A percentile compares a stretch with the other conserved stretches of the same genome.
Conservation (phyloP, 2,329 filamentous ascomycete species). For the Eutypella sp. region DNA sequence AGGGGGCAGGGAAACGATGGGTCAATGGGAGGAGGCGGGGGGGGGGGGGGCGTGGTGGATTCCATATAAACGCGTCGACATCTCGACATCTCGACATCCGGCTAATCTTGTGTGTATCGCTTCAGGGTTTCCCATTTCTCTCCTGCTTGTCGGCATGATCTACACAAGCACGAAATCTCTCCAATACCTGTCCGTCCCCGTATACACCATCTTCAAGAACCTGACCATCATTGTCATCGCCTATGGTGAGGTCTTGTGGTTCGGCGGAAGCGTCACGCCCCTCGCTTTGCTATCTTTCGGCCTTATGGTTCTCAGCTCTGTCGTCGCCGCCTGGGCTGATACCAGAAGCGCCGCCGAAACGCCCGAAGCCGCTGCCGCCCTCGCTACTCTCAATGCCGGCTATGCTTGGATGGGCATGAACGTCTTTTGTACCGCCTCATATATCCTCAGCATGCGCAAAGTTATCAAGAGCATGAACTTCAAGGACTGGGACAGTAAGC, state of each 20-base stretch:
- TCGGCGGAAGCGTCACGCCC: constrained; percentile 84
- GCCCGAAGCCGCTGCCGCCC: constrained; percentile 62
- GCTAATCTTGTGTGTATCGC: constrained; percentile 12
- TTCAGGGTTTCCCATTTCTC: constrained; percentile 92
- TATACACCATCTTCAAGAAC: constrained; percentile 99
- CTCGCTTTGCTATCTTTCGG: constrained; percentile 91
- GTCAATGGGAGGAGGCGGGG: too few relatives aligned
- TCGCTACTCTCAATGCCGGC: constrained; percentile 87
- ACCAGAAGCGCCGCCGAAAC: constrained; percentile 60
- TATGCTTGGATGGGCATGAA: constrained; percentile 99
- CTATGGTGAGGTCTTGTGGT: constrained; percentile 97
- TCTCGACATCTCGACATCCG: not conserved
- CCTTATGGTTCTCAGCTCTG: constrained; percentile 90
- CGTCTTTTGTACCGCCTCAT: constrained; percentile 88
- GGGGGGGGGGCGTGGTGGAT: not conserved
- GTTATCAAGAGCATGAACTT: constrained; percentile 99
- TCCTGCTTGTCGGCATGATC: constrained; percentile 97
- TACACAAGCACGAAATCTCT: constrained; percentile 96
- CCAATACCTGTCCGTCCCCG: constrained; percentile 92
- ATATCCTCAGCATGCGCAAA: constrained; percentile 91
- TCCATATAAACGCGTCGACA: not conserved
- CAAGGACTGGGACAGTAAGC: constrained; percentile 98
- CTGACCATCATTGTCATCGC: constrained; percentile 98
- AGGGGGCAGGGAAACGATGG: too few relatives aligned
- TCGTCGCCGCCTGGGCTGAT: constrained; percentile 96